Evolutionary conservation across 164 flowering plant species (phyloP), one percentile per base, ranked within the genome.

Genomic region (Macadamia integrifolia): DNA sequence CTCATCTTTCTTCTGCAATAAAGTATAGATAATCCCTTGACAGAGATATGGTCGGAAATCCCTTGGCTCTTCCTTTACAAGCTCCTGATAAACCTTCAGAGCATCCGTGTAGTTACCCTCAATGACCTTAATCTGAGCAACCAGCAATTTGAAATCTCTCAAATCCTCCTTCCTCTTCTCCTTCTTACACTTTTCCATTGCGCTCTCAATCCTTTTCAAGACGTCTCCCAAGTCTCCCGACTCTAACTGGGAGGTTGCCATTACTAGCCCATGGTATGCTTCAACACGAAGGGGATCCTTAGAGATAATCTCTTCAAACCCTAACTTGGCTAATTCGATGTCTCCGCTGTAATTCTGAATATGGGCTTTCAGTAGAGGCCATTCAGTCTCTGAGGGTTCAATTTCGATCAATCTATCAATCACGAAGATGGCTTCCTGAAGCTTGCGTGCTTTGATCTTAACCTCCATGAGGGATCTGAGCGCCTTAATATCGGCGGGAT

Each of bases 11-110:
- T 84, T 84, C 85, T 77, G 76, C 82, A 89, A 43, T 76, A 92
- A 65, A 17, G 89, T 82, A 62, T 92, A 95, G 18, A 92, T 82
- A 46, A 92, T 92, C 1, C 96, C 97, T 63, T 85, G 96, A 70
- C 97, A 95, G 50, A 92, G 73, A 73, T 95, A 91, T 0, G 99
- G 99, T 68, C 99, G 66, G 28, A 91, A 95, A 81, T 95, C 99
- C 75, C 85, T 79, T 0, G 96, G 98, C 62, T 92, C 97, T 59
- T 95, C 97, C 79, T 82, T 89, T 64, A 80, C 90, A 58, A 93
- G 82, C 58, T 84, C 89, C 74, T 87, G 69, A 79, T 92, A 91
- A 66, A 89, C 67, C 79, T 81, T 84, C 86, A 93, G 77, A 9
- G 99, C 98, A 12, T 84, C 98, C 9, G 58, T 58, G 66, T 85